A percentile compares a stretch with the other conserved stretches of the same genome.
These are phyloP conservation scores for Alternaria tenuissima DNA, from an alignment of 2,329 filamentous ascomycete genomes.

Conservation along the genomic window DNA sequence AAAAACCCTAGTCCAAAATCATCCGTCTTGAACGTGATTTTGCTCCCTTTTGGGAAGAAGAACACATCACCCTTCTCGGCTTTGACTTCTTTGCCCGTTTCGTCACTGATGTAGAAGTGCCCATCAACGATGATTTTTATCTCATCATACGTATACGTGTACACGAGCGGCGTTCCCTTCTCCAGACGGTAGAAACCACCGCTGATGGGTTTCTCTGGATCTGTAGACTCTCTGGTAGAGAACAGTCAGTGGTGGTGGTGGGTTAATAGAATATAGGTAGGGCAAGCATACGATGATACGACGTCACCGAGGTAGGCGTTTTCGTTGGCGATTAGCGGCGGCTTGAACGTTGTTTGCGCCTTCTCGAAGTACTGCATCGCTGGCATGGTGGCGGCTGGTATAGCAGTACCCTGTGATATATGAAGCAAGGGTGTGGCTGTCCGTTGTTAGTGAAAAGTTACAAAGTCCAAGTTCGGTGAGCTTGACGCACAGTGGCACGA, in stretches of 20 bases:
- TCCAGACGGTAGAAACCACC: conserved; percentile 73
- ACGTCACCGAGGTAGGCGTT: conserved; percentile 74
- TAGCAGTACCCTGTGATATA: neutral
- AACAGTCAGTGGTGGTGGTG: neutral
- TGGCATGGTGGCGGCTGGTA: conserved; percentile 14
- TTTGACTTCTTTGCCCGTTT: conserved; percentile 67
- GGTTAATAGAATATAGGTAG: neutral
- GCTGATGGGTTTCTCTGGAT: conserved; percentile 67
- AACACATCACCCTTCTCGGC: conserved; percentile 72
- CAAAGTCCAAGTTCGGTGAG: neutral
- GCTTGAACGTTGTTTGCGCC: conserved; percentile 68
- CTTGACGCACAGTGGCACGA: neutral
- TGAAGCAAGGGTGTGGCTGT: neutral
- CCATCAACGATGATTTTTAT: conserved; percentile 78
- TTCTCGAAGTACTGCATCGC: conserved; percentile 63
- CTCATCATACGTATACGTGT: conserved; percentile 75
- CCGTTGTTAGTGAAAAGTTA: neutral
- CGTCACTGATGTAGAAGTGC: conserved; percentile 69
- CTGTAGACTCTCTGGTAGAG: conserved; percentile 59
- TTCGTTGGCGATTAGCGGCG: conserved; percentile 71
- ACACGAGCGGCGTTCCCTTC: conserved; percentile 72
- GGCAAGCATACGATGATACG: conserved; percentile 58
- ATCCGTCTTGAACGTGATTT: conserved; percentile 71
- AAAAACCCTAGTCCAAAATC: conserved; percentile 70
- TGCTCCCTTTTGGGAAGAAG: conserved; percentile 71